Evolutionary conservation across 106 monocot genomes (phyloP).

Genomic region (Acorus gramineus): DNA sequence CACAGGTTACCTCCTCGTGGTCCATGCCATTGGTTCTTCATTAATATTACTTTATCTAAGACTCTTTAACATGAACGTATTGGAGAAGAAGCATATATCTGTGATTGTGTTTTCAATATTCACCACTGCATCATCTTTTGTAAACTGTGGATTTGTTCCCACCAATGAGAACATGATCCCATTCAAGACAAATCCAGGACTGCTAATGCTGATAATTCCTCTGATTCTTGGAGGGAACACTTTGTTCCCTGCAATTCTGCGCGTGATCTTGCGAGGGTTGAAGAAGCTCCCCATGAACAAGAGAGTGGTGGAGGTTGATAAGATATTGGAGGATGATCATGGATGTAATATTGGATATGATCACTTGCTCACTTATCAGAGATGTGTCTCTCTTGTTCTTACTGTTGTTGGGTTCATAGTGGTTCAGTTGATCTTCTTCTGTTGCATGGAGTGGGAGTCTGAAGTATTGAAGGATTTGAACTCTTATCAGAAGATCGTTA

Average conservation of each 20-base stretch:
- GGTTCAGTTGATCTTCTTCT: background rate
- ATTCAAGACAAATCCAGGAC: slow-evolving; percentile 1
- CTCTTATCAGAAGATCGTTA: slow-evolving; percentile 24
- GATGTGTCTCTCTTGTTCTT: background rate
- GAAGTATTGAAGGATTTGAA: slow-evolving; percentile 19
- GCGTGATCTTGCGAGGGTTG: slow-evolving; percentile 5
- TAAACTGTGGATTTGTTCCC: slow-evolving; percentile 3
- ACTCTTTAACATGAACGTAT: no score
- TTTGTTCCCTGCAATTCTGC: slow-evolving; percentile 6
- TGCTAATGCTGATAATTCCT: background rate
- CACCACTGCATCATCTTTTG: slow-evolving; percentile 30
- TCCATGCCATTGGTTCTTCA: no score
- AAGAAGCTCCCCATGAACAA: background rate
- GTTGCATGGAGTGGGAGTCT: slow-evolving; percentile 17
- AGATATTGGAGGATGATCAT: slow-evolving; percentile 7
- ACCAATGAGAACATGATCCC: slow-evolving; percentile 6
- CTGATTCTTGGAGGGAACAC: slow-evolving; percentile 1
- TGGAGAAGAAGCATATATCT: no score
- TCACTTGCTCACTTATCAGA: background rate
- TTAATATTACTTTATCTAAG: no score
- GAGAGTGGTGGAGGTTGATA: background rate
- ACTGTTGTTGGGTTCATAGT: background rate
- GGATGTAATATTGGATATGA: background rate
- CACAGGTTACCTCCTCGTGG: no score
- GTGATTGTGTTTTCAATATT: no score